These are phyloP conservation scores for Quercus agrifolia DNA, from an alignment of 306 rosid species.

Conservation along the genomic window DNA sequence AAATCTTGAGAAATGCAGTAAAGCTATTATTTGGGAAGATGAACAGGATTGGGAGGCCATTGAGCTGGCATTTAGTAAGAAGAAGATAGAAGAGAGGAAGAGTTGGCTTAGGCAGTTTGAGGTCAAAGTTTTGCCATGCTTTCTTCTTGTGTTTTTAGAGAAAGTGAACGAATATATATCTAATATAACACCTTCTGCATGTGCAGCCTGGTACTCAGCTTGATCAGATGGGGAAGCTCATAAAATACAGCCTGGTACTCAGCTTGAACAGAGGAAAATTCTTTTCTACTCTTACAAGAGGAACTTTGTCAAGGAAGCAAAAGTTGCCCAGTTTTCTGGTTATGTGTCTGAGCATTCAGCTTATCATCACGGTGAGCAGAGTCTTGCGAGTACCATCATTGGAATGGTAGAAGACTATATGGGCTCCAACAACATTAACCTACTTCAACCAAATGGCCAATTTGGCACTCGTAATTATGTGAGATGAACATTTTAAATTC, in stretches of 20 bases:
- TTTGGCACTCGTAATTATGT: constrained; percentile 93
- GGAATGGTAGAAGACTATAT: constrained; percentile 94
- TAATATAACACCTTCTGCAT: neutral
- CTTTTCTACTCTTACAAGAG: constrained; percentile 80
- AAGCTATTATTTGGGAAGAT: no score
- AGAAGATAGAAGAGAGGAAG: no score
- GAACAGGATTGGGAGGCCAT: no score
- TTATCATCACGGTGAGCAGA: constrained; percentile 91
- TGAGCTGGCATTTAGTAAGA: no score
- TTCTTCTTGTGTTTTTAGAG: neutral
- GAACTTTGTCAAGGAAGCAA: constrained; percentile 33
- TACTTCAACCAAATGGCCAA: constrained; percentile 88
- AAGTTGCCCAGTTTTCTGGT: constrained; percentile 78
- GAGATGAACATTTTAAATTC: constrained; percentile 2
- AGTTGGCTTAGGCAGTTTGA: constrained; percentile 62
- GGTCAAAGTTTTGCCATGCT: constrained; percentile 37
- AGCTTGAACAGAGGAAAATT: constrained; percentile 71
- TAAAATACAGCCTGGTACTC: constrained; percentile 72
- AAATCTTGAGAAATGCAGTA: no score
- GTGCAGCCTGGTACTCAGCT: constrained; percentile 86
- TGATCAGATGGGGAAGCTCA: constrained; percentile 56
- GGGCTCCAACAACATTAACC: constrained; percentile 89
- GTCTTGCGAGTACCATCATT: constrained; percentile 79
- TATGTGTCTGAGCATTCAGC: constrained; percentile 93
- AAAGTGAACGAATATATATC: neutral